phyloP scores from a whole-genome alignment of 495 filamentous ascomycete genomes.

The Bacidia rubella region DNA sequence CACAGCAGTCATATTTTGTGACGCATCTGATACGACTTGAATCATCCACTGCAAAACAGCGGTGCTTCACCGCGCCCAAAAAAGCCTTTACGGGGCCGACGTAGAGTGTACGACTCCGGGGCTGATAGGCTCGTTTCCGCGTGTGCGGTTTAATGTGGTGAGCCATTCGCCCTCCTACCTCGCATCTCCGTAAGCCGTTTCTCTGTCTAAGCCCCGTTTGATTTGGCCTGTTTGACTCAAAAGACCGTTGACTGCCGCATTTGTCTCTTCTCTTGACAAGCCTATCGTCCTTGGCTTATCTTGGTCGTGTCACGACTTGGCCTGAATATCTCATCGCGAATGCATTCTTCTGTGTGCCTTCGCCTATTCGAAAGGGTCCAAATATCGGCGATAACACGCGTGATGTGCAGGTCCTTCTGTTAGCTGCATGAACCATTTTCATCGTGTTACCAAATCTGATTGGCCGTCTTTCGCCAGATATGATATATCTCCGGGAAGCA shows the following conservation, averaged over 20 bases:
- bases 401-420: not conserved
- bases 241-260: too few relatives aligned
- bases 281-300: not conserved
- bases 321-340: not conserved
- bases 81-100: not conserved
- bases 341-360: not conserved
- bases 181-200: too few relatives aligned
- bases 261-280: not conserved
- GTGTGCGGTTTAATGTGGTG: not conserved
- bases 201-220: not conserved
- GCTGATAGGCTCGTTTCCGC: not conserved
- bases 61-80: not conserved
- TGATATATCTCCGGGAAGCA: too few relatives aligned
- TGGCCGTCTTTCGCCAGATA: too few relatives aligned
- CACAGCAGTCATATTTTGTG: too few relatives aligned
- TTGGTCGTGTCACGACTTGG: not conserved
- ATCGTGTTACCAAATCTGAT: too few relatives aligned
- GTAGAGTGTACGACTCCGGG: not conserved
- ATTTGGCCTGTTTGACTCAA: not conserved
- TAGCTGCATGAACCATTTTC: too few relatives aligned
- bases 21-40: too few relatives aligned
- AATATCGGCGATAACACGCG: not conserved
- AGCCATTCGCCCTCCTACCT: not conserved
- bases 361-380: not conserved
- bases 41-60: not conserved